Base-by-base conservation (phyloP, 1,284 basidiomycete species). In the Singerocomus inundabilis region DNA sequence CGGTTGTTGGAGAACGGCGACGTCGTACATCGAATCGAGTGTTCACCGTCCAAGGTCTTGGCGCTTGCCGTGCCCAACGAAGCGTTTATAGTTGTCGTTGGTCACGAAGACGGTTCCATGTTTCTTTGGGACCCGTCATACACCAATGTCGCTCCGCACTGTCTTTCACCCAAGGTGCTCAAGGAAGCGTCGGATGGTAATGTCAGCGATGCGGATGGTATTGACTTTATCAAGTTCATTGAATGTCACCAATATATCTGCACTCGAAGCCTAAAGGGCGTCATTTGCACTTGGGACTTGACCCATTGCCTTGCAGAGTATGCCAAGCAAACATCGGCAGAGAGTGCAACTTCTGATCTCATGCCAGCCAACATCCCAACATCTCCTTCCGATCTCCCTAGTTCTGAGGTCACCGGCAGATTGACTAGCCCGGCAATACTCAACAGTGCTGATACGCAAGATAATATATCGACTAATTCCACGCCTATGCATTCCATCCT, bases 281-380 rank as follows among this genome's bases (percentile, higher is more conserved):
- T 56, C 18, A 40, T 59, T 36, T 57, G 54, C 15, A 52, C 57
- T 40, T 60, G 60, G 57, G 49, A 57, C 49, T n/a, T 61, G 46
- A 47, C 49, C 5, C 31, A 9, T 31, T 59, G 53, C 15, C 54
- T 57, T 31, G 25, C 44, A 5, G 33, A 42, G n/a, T 59, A 57
- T 24, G 43, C 50, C 13, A 18, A 44, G 33, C 21, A 29, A 28
- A n/a, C 28, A 5, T 25, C 10, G 24, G 35, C 13, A 24, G 47
- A 47, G 33, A 26, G 5, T 13, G 29, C 30, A 11, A 34, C 8
- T 15, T 10, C 12, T 16, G 33, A 24, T 15, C 24, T 5, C 33
- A 13, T 35, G 8, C 4, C 15, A 28, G 9, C 24, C 13, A 4
- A 46, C 21, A 12, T 10, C 31, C 21, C 36, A 8, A 9, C 30